These are phyloP conservation scores for Wilhelminamyces savonicus DNA, from an alignment of 805 yeast species.

Conservation along the genomic window DNA sequence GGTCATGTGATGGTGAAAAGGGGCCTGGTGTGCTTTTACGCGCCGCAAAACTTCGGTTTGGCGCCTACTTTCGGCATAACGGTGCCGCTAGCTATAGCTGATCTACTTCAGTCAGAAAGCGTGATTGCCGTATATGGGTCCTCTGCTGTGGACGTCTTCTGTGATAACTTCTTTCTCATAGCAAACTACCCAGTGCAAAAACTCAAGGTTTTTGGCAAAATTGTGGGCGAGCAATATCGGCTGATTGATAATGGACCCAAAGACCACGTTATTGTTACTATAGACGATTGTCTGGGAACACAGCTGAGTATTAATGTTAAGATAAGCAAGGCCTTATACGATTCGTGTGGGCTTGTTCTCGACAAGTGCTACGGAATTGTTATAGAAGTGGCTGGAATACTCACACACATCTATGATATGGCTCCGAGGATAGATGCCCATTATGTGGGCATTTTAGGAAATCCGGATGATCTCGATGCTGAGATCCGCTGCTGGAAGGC, in stretches of 20 bases:
- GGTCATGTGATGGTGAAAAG: not conserved
- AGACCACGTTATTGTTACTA: slow-evolving; percentile 11
- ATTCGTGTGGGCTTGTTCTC: slow-evolving; percentile 8
- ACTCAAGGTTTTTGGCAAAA: slow-evolving; percentile 20
- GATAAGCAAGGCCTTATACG: slow-evolving; percentile 7
- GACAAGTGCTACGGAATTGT: slow-evolving; percentile 16
- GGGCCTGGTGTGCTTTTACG: slow-evolving; percentile 14
- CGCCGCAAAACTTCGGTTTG: slow-evolving; percentile 27
- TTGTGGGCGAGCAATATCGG: slow-evolving; percentile 10
- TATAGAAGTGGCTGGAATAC: slow-evolving; percentile 18
- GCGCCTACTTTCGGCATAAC: slow-evolving; percentile 17
- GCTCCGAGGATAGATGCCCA: slow-evolving; percentile 4
- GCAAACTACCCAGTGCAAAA: slow-evolving; percentile 29
- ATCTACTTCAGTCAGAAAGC: slow-evolving; percentile 10
- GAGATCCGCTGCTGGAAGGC: slow-evolving; percentile 26
- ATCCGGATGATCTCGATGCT: slow-evolving; percentile 9
- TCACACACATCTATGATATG: slow-evolving; percentile 5
- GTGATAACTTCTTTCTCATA: slow-evolving; percentile 8
- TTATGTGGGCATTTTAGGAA: slow-evolving; percentile 9
- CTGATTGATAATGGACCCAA: slow-evolving; percentile 2
- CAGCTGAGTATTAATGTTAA: slow-evolving; percentile 21
- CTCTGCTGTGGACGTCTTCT: no score
- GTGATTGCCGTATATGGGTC: no score
- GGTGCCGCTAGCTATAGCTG: slow-evolving; percentile 24
- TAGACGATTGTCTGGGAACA: slow-evolving; percentile 31